phyloP scores from a whole-genome alignment of 1,139 yeast species.

The Hemisphaericaspora subhashii region DNA sequence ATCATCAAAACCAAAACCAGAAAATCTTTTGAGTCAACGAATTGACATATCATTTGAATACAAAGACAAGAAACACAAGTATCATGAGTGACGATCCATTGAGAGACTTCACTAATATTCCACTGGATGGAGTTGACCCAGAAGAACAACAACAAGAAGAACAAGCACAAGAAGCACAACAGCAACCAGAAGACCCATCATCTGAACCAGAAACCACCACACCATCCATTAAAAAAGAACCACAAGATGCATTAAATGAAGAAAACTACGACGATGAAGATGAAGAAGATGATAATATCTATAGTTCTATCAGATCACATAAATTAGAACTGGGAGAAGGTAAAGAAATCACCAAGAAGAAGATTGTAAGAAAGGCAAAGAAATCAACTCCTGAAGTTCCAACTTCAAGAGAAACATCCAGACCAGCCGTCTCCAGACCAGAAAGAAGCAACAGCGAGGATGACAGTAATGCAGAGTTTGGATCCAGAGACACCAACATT shows the following conservation, averaged over 20 bases:
- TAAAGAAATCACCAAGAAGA: constrained; percentile 37
- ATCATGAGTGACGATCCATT: constrained; percentile 15
- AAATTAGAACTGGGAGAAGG: constrained; percentile 20
- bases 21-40: background rate
- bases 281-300: constrained; percentile 31
- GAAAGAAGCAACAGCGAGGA: background rate
- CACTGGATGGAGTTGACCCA: constrained; percentile 13
- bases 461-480: no score
- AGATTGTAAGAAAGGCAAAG: constrained; percentile 34
- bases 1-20: background rate
- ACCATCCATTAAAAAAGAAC: constrained; percentile 5
- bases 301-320: constrained; percentile 31
- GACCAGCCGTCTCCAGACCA: background rate
- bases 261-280: constrained; percentile 21
- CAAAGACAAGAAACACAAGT: background rate
- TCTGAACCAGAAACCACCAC: background rate
- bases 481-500: constrained; percentile 17
- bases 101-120: constrained; percentile 14
- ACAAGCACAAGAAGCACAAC: constrained; percentile 7
- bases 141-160: constrained; percentile 6
- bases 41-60: background rate
- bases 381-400: constrained; percentile 3
- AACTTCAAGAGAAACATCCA: constrained; percentile 1
- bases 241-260: constrained; percentile 11
- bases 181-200: constrained; percentile 9